A percentile compares a stretch with the other conserved stretches of the same genome.
Evolutionary conservation across 352 stramenopile species (phyloP).

Genomic region (Pythium grandisporangium): DNA sequence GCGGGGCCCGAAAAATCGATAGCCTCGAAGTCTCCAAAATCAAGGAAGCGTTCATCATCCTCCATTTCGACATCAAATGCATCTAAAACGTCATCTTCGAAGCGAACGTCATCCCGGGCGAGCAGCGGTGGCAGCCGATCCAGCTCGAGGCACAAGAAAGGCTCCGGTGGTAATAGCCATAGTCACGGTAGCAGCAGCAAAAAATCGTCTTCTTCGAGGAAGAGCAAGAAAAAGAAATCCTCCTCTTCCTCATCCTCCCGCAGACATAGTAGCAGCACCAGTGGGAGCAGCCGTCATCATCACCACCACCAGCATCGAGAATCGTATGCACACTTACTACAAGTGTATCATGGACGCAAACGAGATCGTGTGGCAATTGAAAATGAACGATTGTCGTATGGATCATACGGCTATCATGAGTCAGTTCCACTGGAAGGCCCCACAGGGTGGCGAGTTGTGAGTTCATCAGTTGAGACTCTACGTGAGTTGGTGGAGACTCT

Average conservation of each 20-base stretch:
- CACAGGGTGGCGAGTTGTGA: constrained; percentile 58
- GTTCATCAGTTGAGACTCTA: constrained; percentile 57
- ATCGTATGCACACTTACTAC: constrained; percentile 62
- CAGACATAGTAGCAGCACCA: constrained; percentile 26
- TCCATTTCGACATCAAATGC: too few relatives aligned
- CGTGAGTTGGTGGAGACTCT: constrained; percentile 41
- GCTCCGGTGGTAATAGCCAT: constrained; percentile 24
- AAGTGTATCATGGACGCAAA: constrained; percentile 42
- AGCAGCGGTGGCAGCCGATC: too few relatives aligned
- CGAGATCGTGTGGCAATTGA: constrained; percentile 51
- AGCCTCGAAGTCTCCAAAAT: constrained; percentile 3
- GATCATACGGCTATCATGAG: constrained; percentile 16
- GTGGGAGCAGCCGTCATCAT: constrained; percentile 27
- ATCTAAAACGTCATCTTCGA: too few relatives aligned
- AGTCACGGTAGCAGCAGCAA: constrained; percentile 41
- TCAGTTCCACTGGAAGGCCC: constrained; percentile 33
- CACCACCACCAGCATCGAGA: constrained; percentile 44
- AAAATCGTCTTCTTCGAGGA: constrained; percentile 22
- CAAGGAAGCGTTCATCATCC: too few relatives aligned
- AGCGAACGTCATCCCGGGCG: constrained; percentile 6
- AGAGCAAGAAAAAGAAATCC: constrained; percentile 67
- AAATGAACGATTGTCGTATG: constrained; percentile 29
- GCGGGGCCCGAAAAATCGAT: background rate
- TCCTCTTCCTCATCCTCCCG: constrained; percentile 53
- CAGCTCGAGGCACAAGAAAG: constrained; percentile 14